Evolutionary conservation across 352 stramenopile genomes (phyloP).

Genomic region (Globisporangium irregulare): DNA sequence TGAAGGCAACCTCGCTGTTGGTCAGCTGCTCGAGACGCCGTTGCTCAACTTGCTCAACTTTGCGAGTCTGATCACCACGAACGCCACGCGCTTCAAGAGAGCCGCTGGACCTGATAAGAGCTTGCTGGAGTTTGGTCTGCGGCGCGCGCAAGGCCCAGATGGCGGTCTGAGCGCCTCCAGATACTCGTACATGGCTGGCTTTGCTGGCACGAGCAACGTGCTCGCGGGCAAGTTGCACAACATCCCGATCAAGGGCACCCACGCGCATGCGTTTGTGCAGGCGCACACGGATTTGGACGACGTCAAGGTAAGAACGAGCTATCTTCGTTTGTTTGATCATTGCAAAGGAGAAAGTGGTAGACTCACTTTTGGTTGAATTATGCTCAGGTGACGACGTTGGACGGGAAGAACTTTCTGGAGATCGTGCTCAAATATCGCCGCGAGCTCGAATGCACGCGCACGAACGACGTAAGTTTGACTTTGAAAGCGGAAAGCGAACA

Average conservation of each 20-base stretch:
- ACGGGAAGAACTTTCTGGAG: constrained; percentile 80
- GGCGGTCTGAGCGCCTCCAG: constrained; percentile 95
- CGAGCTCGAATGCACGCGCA: constrained; percentile 64
- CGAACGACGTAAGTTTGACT: constrained; percentile 64
- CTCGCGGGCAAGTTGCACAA: constrained; percentile 94
- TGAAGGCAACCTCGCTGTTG: constrained; percentile 91
- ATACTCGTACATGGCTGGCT: constrained; percentile 98
- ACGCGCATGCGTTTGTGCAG: constrained; percentile 98
- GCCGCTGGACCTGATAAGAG: constrained; percentile 86
- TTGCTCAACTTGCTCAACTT: constrained; percentile 99
- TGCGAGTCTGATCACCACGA: constrained; percentile 96
- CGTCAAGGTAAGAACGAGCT: constrained; percentile 41
- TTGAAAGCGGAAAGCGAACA: not conserved
- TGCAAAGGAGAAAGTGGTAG: not conserved
- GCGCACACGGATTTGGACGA: constrained; percentile 93
- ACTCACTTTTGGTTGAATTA: not conserved
- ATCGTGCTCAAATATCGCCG: constrained; percentile 79
- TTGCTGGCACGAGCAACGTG: constrained; percentile 97
- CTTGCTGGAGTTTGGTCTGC: constrained; percentile 93
- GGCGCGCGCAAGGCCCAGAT: constrained; percentile 95
- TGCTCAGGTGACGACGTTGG: constrained; percentile 35
- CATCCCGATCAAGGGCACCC: constrained; percentile 96
- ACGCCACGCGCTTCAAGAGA: constrained; percentile 95
- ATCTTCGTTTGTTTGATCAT: not conserved
- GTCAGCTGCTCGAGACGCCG: constrained; percentile 98